phyloP scores from a whole-genome alignment of 1,284 basidiomycete genomes.

The Trichosporon inkin region DNA sequence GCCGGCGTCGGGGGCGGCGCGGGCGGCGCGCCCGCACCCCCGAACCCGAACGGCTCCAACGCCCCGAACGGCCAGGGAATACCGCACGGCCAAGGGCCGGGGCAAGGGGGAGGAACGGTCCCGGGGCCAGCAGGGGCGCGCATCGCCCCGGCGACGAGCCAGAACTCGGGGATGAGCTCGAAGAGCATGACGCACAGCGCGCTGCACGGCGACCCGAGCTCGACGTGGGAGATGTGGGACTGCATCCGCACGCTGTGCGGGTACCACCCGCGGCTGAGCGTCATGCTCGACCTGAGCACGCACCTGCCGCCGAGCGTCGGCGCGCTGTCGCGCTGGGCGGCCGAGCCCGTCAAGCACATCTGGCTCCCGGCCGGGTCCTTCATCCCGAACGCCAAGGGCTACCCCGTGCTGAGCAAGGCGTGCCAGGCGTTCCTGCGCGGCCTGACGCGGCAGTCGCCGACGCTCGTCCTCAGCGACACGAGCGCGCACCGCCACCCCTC shows the following conservation, averaged over 20 bases:
- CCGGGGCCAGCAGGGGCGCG: background rate
- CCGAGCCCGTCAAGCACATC: conserved; percentile 83
- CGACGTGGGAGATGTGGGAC: conserved; percentile 99
- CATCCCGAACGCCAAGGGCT: conserved; percentile 93
- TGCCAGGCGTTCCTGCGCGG: conserved; percentile 83
- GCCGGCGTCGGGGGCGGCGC: no score
- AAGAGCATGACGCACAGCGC: conserved; percentile 21
- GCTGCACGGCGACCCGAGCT: conserved; percentile 61
- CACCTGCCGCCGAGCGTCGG: conserved; percentile 72
- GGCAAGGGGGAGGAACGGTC: background rate
- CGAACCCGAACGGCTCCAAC: no score
- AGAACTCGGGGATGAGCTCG: conserved; percentile 3
- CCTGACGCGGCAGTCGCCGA: conserved; percentile 79
- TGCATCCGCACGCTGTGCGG: conserved; percentile 81
- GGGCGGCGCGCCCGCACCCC: no score
- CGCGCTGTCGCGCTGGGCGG: conserved; percentile 77
- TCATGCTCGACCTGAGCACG: conserved; percentile 82
- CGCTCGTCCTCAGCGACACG: conserved; percentile 71
- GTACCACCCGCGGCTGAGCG: conserved; percentile 73
- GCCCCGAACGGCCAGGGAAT: background rate
- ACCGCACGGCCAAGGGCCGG: background rate
- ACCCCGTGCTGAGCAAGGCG: conserved; percentile 90
- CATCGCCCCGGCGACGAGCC: background rate
- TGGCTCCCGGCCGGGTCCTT: conserved; percentile 86
- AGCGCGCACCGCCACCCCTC: conserved; percentile 61